phyloP scores from a whole-genome alignment of 2,329 filamentous ascomycete species.

The Mycosphaerelloides madeirae region DNA sequence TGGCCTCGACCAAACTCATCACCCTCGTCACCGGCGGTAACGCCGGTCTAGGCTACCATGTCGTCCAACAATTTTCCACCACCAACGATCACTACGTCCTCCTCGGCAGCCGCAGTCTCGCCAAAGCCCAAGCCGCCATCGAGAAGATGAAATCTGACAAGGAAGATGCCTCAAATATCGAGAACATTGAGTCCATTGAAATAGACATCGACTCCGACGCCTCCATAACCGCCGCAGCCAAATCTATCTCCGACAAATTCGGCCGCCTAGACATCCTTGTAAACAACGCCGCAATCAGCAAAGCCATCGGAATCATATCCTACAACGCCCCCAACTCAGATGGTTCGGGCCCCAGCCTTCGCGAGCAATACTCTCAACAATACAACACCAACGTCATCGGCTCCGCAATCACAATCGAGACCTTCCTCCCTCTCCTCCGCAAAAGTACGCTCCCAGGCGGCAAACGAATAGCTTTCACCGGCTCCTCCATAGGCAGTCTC shows the following conservation, averaged over 20 bases:
- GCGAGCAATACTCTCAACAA: constrained; percentile 18
- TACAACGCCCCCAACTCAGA: background rate
- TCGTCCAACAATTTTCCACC: constrained; percentile 37
- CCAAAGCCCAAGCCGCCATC: constrained; percentile 35
- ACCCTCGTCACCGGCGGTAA: constrained; percentile 31
- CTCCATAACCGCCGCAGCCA: constrained; percentile 37
- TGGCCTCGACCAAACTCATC: too few relatives aligned
- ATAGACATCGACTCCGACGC: constrained; percentile 43
- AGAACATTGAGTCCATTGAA: constrained; percentile 35
- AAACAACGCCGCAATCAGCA: constrained; percentile 33
- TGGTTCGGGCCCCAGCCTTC: constrained; percentile 3
- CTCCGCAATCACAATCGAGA: constrained; percentile 20
- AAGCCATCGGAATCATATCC: background rate
- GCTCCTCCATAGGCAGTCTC: background rate
- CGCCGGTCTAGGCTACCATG: constrained; percentile 42
- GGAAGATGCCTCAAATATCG: background rate
- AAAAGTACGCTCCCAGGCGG: constrained; percentile 16
- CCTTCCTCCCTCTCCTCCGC: constrained; percentile 27
- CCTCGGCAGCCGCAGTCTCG: constrained; percentile 35
- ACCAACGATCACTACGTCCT: constrained; percentile 40
- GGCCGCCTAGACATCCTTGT: constrained; percentile 34
- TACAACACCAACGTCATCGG: constrained; percentile 31
- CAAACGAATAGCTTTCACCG: constrained; percentile 25
- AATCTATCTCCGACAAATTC: constrained; percentile 25
- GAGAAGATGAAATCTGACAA: constrained; percentile 16